Evolutionary conservation across 2,329 filamentous ascomycete species (phyloP).

Genomic region (Ceratocystis huliohia): DNA sequence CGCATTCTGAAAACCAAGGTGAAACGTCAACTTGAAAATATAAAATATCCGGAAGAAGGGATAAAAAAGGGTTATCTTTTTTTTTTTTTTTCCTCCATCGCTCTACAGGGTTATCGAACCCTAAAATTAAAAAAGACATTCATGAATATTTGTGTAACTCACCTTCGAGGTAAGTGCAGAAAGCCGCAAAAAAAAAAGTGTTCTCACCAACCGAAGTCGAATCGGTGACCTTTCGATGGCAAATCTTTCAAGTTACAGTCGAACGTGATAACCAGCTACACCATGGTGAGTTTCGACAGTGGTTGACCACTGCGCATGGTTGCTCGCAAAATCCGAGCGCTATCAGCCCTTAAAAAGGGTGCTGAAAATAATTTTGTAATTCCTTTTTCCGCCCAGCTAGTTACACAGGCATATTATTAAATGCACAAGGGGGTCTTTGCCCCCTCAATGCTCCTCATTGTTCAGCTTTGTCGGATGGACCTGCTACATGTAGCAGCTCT

Average conservation of each 20-base stretch:
- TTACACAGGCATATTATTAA: not conserved
- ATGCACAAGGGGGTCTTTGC: not conserved
- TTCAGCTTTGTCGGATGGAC: not conserved
- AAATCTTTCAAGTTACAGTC: no score
- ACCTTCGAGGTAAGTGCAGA: no score
- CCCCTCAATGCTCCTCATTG: not conserved
- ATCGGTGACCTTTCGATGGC: no score
- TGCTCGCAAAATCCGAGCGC: no score
- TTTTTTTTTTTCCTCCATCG: not conserved
- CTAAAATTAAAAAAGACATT: no score
- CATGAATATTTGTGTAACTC: no score
- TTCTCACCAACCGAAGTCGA: conserved; percentile 8
- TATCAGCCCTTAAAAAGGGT: no score
- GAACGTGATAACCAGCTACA: conserved; percentile 13
- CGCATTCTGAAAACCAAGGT: no score
- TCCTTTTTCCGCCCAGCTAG: not conserved
- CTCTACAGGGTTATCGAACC: no score
- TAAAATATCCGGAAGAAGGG: no score
- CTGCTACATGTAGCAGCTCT: not conserved
- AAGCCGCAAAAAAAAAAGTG: conserved; percentile 9
- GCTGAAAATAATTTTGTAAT: no score
- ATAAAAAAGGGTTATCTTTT: not conserved
- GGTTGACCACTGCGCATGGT: conserved; percentile 10
- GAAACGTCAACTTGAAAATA: no score
- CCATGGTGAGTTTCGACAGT: conserved; percentile 13